These are phyloP conservation scores for Fraxinus americana DNA, from an alignment of 257 asterid species.

Conservation along the genomic window DNA sequence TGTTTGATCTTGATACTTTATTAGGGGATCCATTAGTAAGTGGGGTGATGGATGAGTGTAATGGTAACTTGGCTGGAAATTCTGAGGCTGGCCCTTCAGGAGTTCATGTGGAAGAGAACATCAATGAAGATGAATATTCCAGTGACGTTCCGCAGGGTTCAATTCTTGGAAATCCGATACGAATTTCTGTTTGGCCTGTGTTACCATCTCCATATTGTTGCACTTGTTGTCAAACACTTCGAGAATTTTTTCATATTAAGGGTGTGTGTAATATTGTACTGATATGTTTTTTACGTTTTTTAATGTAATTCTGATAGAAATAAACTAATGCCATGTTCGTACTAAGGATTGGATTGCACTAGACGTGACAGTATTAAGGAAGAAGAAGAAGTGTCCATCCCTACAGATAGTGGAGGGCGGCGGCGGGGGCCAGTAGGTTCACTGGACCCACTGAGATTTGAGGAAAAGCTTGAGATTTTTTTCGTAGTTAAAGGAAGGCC, in stretches of 20 bases:
- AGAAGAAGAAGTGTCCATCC: too few relatives aligned
- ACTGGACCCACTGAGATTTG: too few relatives aligned
- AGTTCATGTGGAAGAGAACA: conserved; percentile 9
- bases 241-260: conserved; percentile 57
- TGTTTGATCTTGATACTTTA: conserved; percentile 10
- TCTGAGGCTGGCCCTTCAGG: conserved; percentile 26
- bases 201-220: conserved; percentile 49
- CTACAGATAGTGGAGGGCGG: too few relatives aligned
- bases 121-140: conserved; percentile 1
- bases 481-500: too few relatives aligned
- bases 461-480: too few relatives aligned
- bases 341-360: neutral
- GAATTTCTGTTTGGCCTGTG: conserved; percentile 44
- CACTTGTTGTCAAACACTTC: conserved; percentile 54
- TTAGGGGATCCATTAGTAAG: conserved; percentile 15
- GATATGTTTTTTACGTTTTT: neutral
- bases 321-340: too few relatives aligned
- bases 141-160: conserved; percentile 10
- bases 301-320: neutral
- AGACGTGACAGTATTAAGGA: neutral
- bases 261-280: conserved; percentile 34
- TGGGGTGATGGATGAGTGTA: conserved; percentile 22
- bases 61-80: conserved; percentile 12
- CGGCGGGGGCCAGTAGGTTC: too few relatives aligned
- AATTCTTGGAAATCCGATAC: conserved; percentile 40